Evolutionary conservation across 768 basidiomycete species (phyloP).

Genomic region (Suillus placidus): DNA sequence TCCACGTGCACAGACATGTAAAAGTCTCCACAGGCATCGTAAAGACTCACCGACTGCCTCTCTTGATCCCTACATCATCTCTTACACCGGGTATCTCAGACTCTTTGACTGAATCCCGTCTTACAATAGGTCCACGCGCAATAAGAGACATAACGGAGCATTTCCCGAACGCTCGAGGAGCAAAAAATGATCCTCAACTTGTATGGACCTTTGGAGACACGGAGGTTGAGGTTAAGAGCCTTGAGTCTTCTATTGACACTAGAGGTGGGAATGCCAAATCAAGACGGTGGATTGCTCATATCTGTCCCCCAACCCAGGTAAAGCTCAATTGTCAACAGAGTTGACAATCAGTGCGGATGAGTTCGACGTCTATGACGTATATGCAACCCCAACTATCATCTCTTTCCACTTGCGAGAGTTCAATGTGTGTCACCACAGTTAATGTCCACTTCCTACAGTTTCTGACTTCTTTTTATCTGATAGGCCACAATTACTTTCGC

Average conservation of each 20-base stretch:
- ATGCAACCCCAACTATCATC: conserved; percentile 62
- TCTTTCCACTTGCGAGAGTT: conserved; percentile 86
- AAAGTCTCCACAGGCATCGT: conserved; percentile 57
- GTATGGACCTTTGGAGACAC: conserved; percentile 76
- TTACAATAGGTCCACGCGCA: conserved; percentile 73
- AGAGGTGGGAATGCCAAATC: conserved; percentile 48
- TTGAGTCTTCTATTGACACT: conserved; percentile 64
- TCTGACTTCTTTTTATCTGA: conserved; percentile 6
- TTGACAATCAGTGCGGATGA: conserved; percentile 77
- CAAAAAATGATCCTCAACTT: conserved; percentile 74
- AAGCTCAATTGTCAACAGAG: conserved; percentile 71
- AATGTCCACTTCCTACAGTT: background rate
- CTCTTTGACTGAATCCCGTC: conserved; percentile 55
- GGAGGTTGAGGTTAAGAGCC: conserved; percentile 70
- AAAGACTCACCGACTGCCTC: conserved; percentile 76
- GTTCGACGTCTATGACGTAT: conserved; percentile 77
- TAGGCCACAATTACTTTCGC: conserved; percentile 83
- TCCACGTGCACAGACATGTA: conserved; percentile 5
- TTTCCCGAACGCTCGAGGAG: conserved; percentile 65
- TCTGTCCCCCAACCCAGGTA: conserved; percentile 41
- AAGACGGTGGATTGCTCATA: background rate
- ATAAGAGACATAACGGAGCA: conserved; percentile 82
- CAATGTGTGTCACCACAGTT: conserved; percentile 50
- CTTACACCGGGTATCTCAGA: conserved; percentile 71
- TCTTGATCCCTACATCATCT: conserved; percentile 59